Evolutionary conservation across 306 rosid genomes (phyloP), one percentile per base, ranked within the genome.

Genomic region (Dryas octopetala): DNA sequence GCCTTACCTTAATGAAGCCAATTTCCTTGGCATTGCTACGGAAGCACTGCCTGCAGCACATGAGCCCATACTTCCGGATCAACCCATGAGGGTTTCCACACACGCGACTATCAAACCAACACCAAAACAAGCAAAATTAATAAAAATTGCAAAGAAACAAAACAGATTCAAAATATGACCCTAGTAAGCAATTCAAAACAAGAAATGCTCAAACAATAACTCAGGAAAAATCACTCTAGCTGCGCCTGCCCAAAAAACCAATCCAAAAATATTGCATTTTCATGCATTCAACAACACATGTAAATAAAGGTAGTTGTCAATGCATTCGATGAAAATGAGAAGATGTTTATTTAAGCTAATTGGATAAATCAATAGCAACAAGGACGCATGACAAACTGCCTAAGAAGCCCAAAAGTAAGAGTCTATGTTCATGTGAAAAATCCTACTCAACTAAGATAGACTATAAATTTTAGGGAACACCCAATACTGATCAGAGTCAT

Each of bases 41-140:
- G 89, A 95, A 95, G 88, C 98, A 95, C 69, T 91, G 97, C 84
- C 97, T 91, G 91, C 98, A 95, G 62, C 98, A 95, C 93, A 87
- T 95, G 17, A 95, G 91, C 9, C 97, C 97, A 9, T 90, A 91
- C 90, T 95, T 95, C 87, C 98, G 76, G 75, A 95, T 91, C 86
- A 95, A 76, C 3, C 96, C 97, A 68, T 95, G 98, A 0, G 97
- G 89, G 53, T 95, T 91, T 6, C 97, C 97, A 43, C 98, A 95
- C 59, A 75, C 76, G 2, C 72, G 93, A 46, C 88, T 76, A 66
- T 38, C 65, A 65, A 68, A 43, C 6, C 7, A 45, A 44, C 15
- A 58, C 9, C 17, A 32, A 48, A 50, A 48, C n/a, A 55, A 51
- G 43, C 11, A 10, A 50, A 4, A 15, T 10, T 4, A 55, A 12